A percentile compares a stretch with the other conserved stretches of the same genome.
Conservation (phyloP, 495 filamentous ascomycete genomes). For the Clavariopsis aquatica region DNA sequence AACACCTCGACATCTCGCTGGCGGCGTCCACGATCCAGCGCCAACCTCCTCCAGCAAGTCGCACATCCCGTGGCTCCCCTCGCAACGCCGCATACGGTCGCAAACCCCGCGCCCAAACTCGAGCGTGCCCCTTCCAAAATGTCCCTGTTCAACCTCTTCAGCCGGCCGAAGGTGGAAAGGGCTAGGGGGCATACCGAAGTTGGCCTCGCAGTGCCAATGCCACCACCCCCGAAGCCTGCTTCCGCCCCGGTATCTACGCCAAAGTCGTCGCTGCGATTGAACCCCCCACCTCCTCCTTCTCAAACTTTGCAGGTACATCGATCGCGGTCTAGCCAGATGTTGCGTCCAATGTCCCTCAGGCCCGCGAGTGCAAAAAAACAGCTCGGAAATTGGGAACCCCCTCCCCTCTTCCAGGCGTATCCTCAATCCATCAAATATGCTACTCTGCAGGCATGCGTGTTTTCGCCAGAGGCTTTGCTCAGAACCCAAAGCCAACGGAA, state of each 20-base stretch:
- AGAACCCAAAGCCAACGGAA: slow-evolving; percentile 58
- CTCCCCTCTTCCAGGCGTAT: slow-evolving; percentile 88
- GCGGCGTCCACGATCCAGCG: slow-evolving; percentile 26
- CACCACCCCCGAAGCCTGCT: slow-evolving; percentile 19
- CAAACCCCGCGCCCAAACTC: slow-evolving; percentile 29
- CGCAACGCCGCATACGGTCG: slow-evolving; percentile 3
- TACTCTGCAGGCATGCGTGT: slow-evolving; percentile 51
- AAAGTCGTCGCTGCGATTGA: slow-evolving; percentile 31
- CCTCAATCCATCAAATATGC: slow-evolving; percentile 73
- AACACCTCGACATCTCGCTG: slow-evolving; percentile 28
- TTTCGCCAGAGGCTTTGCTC: slow-evolving; percentile 62
- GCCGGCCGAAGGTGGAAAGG: slow-evolving; percentile 47
- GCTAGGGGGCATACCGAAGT: slow-evolving; percentile 43
- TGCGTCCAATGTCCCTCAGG: slow-evolving; percentile 27
- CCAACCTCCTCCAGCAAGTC: slow-evolving; percentile 24
- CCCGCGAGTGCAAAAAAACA: slow-evolving; percentile 15
- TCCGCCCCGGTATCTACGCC: slow-evolving; percentile 16
- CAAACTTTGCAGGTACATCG: slow-evolving; percentile 20
- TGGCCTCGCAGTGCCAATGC: slow-evolving; percentile 39
- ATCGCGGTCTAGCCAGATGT: slow-evolving; percentile 23
- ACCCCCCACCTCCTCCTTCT: slow-evolving; percentile 27
- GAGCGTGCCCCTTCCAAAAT: slow-evolving; percentile 43
- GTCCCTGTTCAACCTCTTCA: slow-evolving; percentile 49
- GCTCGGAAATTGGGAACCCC: slow-evolving; percentile 63
- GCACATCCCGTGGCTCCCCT: slow-evolving; percentile 13